Conservation (phyloP, 1,284 basidiomycete species). For the Ganoderma sinense region DNA sequence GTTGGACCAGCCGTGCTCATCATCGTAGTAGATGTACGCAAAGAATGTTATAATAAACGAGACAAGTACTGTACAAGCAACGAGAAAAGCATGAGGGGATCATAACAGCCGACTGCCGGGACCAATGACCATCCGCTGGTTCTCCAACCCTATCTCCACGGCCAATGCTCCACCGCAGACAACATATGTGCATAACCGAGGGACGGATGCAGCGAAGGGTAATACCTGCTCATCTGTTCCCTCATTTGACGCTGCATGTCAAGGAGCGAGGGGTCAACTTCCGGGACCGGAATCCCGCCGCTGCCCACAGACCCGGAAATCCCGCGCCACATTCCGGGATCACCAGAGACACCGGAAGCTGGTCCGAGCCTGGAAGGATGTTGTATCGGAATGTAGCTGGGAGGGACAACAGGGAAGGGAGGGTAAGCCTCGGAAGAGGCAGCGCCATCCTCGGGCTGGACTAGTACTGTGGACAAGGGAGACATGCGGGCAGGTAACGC, state of each 20-base stretch:
- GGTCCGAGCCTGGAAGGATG: background rate
- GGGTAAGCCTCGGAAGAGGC: background rate
- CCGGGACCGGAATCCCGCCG: background rate
- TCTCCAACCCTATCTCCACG: background rate
- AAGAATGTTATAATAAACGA: background rate
- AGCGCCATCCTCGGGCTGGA: background rate
- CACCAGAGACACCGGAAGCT: background rate
- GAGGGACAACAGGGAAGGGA: background rate
- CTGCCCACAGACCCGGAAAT: background rate
- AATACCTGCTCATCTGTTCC: background rate
- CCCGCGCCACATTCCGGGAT: background rate
- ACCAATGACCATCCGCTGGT: background rate
- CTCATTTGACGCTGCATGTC: background rate
- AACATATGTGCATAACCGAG: background rate
- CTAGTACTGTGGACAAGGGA: background rate
- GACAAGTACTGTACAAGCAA: background rate
- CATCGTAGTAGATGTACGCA: background rate
- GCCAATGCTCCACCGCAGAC: background rate
- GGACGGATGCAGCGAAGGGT: background rate
- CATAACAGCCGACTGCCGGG: background rate
- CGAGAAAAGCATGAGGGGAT: background rate
- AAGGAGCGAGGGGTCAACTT: background rate
- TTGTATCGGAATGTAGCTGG: background rate
- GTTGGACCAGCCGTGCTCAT: no score
- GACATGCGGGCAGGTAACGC: background rate